Evolutionary conservation across 1,284 basidiomycete species (phyloP).

Genomic region (Coniferiporia weirii): DNA sequence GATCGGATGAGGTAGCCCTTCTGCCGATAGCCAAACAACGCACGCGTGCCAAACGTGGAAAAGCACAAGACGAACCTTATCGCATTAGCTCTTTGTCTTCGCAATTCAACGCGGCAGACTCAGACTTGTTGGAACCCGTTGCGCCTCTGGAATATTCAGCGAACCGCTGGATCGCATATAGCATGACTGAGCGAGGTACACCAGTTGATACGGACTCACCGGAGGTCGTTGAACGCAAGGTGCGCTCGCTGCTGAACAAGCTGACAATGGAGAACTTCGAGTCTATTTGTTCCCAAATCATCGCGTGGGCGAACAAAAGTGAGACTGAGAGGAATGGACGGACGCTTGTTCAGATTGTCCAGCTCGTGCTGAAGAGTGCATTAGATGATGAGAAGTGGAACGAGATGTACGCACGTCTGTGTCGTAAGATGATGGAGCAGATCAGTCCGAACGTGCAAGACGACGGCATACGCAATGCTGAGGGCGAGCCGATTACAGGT

Average conservation of each 20-base stretch:
- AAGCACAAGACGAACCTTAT: constrained; percentile 47
- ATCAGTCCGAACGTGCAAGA: constrained; percentile 85
- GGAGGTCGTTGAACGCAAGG: constrained; percentile 87
- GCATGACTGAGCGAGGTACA: constrained; percentile 16
- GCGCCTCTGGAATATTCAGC: constrained; percentile 72
- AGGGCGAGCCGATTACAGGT: constrained; percentile 83
- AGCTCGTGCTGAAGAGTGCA: constrained; percentile 95
- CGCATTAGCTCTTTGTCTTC: constrained; percentile 19
- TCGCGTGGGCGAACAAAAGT: constrained; percentile 92
- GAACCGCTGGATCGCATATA: constrained; percentile 70
- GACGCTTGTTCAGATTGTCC: constrained; percentile 93
- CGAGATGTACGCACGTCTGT: constrained; percentile 95
- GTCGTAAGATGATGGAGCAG: constrained; percentile 89
- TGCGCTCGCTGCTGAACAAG: constrained; percentile 93
- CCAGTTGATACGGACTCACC: constrained; percentile 60
- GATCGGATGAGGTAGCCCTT: constrained; percentile 30
- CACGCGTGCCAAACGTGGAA: constrained; percentile 68
- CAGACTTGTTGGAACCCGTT: constrained; percentile 50
- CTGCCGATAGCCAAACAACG: constrained; percentile 50
- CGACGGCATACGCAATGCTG: constrained; percentile 69
- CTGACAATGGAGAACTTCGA: constrained; percentile 97
- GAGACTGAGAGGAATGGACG: constrained; percentile 89
- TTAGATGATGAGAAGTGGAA: constrained; percentile 95
- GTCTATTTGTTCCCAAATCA: constrained; percentile 89
- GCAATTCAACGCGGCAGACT: constrained; percentile 8